Base-by-base conservation (phyloP, 2,329 filamentous ascomycete genomes). In the Ceratocystis diversiconidia region DNA sequence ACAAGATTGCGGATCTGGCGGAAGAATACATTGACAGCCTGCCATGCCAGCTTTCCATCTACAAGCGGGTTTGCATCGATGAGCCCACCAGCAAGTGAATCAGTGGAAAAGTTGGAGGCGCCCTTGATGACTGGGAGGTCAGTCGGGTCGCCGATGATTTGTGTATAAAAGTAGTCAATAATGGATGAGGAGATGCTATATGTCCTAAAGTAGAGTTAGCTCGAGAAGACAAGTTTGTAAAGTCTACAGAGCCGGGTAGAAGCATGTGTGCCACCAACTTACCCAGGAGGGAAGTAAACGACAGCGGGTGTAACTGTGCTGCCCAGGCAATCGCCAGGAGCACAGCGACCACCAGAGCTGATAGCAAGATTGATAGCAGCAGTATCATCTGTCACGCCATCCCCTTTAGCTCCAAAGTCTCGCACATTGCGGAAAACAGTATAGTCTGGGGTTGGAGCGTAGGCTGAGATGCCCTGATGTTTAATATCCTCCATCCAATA, bases 121-220 rank as follows among this genome's bases (percentile, higher is more conserved):
- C 82, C 82, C 70, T 81, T 80, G 64, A 86, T 77, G 2, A 79
- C 77, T 5, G 87, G 77, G 66, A 81, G 78, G 68, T 80, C 73
- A 22, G 77, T 79, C 8, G 86, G 83, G 73, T 92, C 86, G 50
- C 88, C 89, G 36, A 91, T 80, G 68, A 94, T 79, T 73, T 90
- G 86, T 1, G 89, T 91, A 73, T 90, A 90, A 76, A 92, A 94
- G 75, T 86, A 85, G 72, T 88, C 84, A 52, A 88, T 75, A 67
- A 94, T 84, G 5, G 89, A 87, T 69, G 78, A 80, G 62, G 82
- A 87, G 68, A 92, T 84, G 4, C 86, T 71, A 71, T 92, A 94
- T 2, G 86, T 91, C 57, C 74, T 75, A 43, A 1, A 3, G 15
- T n/a, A 15, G 32, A n/a, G 61, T 62, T 44, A 62, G 61, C 41